Evolutionary conservation across 441 rosid genomes (phyloP), one percentile per base, ranked within the genome.

Genomic region (Hura crepitans): DNA sequence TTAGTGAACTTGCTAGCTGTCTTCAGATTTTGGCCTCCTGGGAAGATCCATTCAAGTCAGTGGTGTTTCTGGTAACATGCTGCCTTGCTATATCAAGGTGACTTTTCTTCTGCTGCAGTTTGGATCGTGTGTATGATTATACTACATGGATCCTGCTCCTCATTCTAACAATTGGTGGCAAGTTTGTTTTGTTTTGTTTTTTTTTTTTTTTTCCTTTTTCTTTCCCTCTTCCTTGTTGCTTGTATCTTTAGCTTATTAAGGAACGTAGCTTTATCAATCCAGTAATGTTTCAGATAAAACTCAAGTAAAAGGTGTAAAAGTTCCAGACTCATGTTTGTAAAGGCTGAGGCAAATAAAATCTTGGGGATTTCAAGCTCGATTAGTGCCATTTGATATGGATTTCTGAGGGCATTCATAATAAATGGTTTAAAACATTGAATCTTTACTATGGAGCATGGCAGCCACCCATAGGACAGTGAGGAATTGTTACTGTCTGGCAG

Each of bases 11-110:
- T 61, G 85, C 73, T 42, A 67, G 58, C 66, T 75, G 69, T 71
- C 75, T 89, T 74, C 78, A 85, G 65, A 74, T 33, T 66, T 76
- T 85, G 80, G 86, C 89, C 60, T 81, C 88, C 30, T 93, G 98
- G 98, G 83, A 84, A 83, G 82, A 81, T 27, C 85, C 94, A 71
- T 74, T 83, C 51, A 87, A 85, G 75, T 87, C 98, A 55, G 73
- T 81, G 10, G 64, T 77, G 62, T 89, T 91, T 74, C 74, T 91
- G 73, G 73, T 74, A 53, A 71, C 86, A 67, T 77, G 80, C 74
- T 79, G 89, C 84, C 80, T 69, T 73, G 65, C 74, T 71, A 83
- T 93, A 66, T 67, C 85, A 71, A 78, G 93, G 97, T 90, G 84
- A 70, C 63, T 61, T 74, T 57, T 70, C 57, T 72, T 45, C 55